A percentile compares a stretch with the other conserved stretches of the same genome.
phyloP scores from a whole-genome alignment of 345 rosid genomes.

The Populus ilicifolia region DNA sequence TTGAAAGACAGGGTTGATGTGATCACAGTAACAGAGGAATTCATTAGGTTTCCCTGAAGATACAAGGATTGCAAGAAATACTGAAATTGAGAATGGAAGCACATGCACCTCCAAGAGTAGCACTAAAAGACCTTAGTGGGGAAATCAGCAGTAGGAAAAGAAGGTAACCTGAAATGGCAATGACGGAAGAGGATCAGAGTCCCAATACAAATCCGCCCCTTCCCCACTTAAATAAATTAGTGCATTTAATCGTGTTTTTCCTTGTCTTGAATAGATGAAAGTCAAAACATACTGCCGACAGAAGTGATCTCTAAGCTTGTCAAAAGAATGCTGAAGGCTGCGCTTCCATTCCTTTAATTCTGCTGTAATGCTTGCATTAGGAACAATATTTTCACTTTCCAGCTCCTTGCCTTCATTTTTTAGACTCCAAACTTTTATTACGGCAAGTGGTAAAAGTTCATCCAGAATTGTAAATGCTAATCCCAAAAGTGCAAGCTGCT shows the following conservation, averaged over 20 bases:
- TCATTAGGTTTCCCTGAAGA: neutral
- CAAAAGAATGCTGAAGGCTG: slow-evolving; percentile 80
- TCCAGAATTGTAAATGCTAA: slow-evolving; percentile 84
- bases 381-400: slow-evolving; percentile 37
- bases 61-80: neutral
- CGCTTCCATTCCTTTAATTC: slow-evolving; percentile 94
- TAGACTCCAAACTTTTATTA: slow-evolving; percentile 59
- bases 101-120: neutral
- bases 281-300: slow-evolving; percentile 90
- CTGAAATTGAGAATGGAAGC: neutral
- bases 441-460: slow-evolving; percentile 66
- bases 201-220: slow-evolving; percentile 58
- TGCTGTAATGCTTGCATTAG: slow-evolving; percentile 40
- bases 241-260: slow-evolving; percentile 68
- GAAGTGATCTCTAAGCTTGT: slow-evolving; percentile 87
- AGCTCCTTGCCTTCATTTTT: slow-evolving; percentile 46
- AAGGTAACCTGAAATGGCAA: slow-evolving; percentile 86
- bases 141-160: neutral
- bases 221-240: slow-evolving; percentile 65
- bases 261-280: slow-evolving; percentile 95
- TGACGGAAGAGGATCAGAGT: slow-evolving; percentile 65
- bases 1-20: neutral
- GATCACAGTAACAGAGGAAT: neutral
- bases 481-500: slow-evolving; percentile 90
- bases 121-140: neutral